Evolutionary conservation across 345 rosid genomes (phyloP).

Genomic region (Rhodamnia argentea): DNA sequence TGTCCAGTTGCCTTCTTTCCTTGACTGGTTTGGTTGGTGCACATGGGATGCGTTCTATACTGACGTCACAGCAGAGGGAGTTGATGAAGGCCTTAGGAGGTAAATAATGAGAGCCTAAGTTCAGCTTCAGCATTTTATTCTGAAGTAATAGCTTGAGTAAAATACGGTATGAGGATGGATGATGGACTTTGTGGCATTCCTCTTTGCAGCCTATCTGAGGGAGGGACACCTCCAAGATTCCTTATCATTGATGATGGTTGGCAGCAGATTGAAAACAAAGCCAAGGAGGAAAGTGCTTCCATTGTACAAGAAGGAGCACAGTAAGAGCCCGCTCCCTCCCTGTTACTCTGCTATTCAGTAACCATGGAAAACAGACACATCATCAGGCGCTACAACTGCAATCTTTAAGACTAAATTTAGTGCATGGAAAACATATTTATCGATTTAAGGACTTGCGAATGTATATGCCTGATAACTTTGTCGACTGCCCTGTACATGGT

Average conservation of each 20-base stretch:
- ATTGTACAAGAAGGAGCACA: constrained; percentile 97
- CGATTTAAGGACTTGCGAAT: background rate
- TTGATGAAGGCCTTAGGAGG: constrained; percentile 89
- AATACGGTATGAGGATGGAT: background rate
- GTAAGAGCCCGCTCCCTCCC: constrained; percentile 36
- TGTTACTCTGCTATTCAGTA: background rate
- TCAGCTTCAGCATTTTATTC: background rate
- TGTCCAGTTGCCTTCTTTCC: constrained; percentile 65
- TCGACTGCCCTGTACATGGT: background rate
- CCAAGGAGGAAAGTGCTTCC: constrained; percentile 42
- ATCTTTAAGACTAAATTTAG: background rate
- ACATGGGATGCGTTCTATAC: constrained; percentile 99
- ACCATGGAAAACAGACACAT: background rate
- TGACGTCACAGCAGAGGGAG: constrained; percentile 94
- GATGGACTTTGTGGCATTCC: constrained; percentile 4
- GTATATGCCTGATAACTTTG: background rate
- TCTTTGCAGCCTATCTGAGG: constrained; percentile 64
- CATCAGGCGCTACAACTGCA: background rate
- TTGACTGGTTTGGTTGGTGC: constrained; percentile 99
- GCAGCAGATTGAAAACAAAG: constrained; percentile 88
- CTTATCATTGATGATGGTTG: constrained; percentile 96
- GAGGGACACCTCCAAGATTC: constrained; percentile 93
- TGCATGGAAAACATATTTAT: background rate
- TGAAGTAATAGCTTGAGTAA: background rate
- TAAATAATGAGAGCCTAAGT: constrained; percentile 9